These are phyloP conservation scores for Termitomyces sp. DNA, from an alignment of 768 basidiomycete species.

Conservation along the genomic window DNA sequence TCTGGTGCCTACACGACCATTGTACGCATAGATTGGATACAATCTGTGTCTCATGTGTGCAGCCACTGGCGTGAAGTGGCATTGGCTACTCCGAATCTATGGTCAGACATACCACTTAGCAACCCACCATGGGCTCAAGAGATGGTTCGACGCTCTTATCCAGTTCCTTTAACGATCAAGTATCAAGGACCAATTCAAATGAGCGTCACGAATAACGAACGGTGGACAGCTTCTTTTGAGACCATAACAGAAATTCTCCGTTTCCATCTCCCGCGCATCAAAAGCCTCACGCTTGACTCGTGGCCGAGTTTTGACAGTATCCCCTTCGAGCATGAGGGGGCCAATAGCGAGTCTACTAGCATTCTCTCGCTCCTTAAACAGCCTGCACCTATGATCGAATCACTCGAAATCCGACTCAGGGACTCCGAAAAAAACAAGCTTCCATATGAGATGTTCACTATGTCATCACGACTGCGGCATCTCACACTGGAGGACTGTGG, in stretches of 20 bases:
- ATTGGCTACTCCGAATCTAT: background rate
- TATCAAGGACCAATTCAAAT: background rate
- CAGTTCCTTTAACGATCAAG: background rate
- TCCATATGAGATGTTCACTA: background rate
- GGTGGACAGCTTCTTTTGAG: background rate
- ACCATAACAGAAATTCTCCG: background rate
- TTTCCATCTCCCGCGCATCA: background rate
- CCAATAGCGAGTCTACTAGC: background rate
- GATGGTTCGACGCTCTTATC: background rate
- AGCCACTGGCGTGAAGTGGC: background rate
- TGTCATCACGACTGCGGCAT: background rate
- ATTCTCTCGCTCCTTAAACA: background rate
- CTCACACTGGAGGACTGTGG: background rate
- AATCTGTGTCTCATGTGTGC: background rate
- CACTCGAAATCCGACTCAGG: background rate
- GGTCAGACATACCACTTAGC: background rate
- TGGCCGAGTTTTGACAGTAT: background rate
- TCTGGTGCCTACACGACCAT: background rate
- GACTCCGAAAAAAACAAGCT: background rate
- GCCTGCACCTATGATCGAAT: background rate
- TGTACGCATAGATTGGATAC: background rate
- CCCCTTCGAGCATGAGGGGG: background rate
- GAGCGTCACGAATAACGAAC: rapidly evolving
- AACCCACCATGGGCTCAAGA: background rate
- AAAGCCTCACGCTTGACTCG: background rate